Evolutionary conservation across 1,284 basidiomycete genomes (phyloP).

Genomic region (Trametes pubescens): DNA sequence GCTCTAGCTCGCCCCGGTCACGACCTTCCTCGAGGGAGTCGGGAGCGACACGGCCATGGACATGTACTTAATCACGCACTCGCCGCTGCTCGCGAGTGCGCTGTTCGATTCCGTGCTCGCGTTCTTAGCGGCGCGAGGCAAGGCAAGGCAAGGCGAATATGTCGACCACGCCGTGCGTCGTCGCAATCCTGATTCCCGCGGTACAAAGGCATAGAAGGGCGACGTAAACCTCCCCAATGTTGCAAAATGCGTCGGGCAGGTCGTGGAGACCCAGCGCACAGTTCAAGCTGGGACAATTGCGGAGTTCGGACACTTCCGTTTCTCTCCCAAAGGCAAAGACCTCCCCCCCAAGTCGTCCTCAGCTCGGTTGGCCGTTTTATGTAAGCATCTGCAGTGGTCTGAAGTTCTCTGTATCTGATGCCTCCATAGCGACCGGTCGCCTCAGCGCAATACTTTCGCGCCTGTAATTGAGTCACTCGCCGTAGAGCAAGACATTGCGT

Average conservation of each 20-base stretch:
- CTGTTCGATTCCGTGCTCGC: conserved; percentile 82
- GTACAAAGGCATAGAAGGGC: conserved; percentile 64
- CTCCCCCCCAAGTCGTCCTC: conserved; percentile 77
- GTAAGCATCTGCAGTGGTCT: conserved; percentile 53
- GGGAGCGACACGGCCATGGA: conserved; percentile 73
- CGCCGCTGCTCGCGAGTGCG: conserved; percentile 76
- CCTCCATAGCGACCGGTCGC: conserved; percentile 77
- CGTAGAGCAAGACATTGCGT: conserved; percentile 82
- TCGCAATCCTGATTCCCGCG: conserved; percentile 72
- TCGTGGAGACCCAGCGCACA: conserved; percentile 73
- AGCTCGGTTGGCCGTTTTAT: conserved; percentile 85
- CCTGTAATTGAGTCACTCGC: conserved; percentile 79
- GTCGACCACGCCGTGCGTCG: conserved; percentile 80
- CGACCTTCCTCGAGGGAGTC: conserved; percentile 76
- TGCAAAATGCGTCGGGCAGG: conserved; percentile 83
- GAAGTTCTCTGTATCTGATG: conserved; percentile 1
- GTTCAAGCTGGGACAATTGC: conserved; percentile 83
- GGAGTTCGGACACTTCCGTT: conserved; percentile 77
- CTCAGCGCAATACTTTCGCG: conserved; percentile 80
- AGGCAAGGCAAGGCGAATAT: conserved; percentile 84
- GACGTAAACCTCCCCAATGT: conserved; percentile 74
- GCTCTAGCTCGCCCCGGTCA: conserved; percentile 69
- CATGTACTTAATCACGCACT: conserved; percentile 78
- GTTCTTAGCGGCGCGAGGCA: conserved; percentile 87
- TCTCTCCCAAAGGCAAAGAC: conserved; percentile 77